phyloP scores from a whole-genome alignment of 441 rosid species.

The Populus trichocarpa region DNA sequence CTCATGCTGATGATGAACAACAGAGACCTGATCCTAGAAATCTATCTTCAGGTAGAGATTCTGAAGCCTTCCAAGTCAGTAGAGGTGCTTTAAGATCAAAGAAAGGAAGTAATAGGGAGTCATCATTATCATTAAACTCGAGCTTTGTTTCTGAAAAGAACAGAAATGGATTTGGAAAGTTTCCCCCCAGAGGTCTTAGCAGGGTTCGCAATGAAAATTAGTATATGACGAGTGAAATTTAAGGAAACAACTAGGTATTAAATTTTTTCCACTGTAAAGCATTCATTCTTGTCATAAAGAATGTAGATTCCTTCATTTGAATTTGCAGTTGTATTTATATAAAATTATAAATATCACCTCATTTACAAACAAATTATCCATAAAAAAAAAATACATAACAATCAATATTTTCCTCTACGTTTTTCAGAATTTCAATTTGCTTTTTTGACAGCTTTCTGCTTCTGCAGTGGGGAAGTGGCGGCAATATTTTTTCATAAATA shows the following conservation, averaged over 20 bases:
- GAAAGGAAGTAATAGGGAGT: not conserved
- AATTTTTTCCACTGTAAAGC: not conserved
- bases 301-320: not conserved
- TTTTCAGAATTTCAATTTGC: not conserved
- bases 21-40: constrained; percentile 20
- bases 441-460: not conserved
- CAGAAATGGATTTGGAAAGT: constrained; percentile 20
- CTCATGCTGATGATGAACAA: constrained; percentile 9
- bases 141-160: constrained; percentile 17
- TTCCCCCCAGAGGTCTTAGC: constrained; percentile 20
- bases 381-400: too few relatives aligned
- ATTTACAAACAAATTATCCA: not conserved
- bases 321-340: not conserved
- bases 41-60: constrained; percentile 12
- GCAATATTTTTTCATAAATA: too few relatives aligned
- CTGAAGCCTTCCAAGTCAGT: constrained; percentile 8
- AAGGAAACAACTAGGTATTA: too few relatives aligned
- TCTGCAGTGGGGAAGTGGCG: too few relatives aligned
- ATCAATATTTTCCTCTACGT: too few relatives aligned
- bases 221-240: not conserved
- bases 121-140: not conserved
- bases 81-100: constrained; percentile 5
- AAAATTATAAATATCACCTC: not conserved
- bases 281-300: not conserved
- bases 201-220: constrained; percentile 11